phyloP scores from a whole-genome alignment of 192 early-diverging fungal genomes.

The Coemansia sp. region DNA sequence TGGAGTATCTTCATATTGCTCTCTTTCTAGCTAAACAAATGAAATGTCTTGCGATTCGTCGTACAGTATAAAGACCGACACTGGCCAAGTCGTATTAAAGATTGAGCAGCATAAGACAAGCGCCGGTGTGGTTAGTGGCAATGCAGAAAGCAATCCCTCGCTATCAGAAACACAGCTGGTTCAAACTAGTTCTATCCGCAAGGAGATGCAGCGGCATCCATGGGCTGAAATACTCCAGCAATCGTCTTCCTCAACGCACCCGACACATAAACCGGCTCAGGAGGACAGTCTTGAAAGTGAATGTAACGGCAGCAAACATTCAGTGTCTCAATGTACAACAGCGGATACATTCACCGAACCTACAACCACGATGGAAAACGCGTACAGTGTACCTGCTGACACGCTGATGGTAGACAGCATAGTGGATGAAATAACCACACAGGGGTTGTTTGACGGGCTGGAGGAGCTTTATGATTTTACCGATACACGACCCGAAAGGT shows the following conservation, averaged over 20 bases:
- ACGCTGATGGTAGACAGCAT: not conserved
- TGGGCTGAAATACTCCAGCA: slow-evolving; percentile 5
- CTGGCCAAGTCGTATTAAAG: not conserved
- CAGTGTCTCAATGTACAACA: slow-evolving; percentile 2
- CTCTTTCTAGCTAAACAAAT: not conserved
- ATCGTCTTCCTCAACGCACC: not conserved
- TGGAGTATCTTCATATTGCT: not conserved
- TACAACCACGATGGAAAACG: not conserved
- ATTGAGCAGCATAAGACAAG: not conserved
- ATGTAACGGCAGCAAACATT: not conserved
- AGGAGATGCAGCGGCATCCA: not conserved
- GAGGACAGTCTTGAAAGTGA: not conserved
- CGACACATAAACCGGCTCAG: not conserved
- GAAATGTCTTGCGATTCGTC: slow-evolving; percentile 6
- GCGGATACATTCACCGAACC: not conserved
- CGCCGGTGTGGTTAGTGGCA: not conserved
- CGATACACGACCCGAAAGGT: not conserved
- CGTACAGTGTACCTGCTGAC: slow-evolving; percentile 2
- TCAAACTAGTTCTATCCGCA: not conserved
- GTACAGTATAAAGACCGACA: slow-evolving; percentile 3
- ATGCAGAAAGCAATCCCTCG: not conserved
- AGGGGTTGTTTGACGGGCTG: slow-evolving; percentile 38
- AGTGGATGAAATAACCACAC: slow-evolving; percentile 26
- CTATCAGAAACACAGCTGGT: not conserved
- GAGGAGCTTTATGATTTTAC: slow-evolving; percentile 43